Percentiles rank a stretch among this genome's conserved stretches.
Conservation (phyloP, 805 yeast genomes). For the Pichia nakasei region DNA sequence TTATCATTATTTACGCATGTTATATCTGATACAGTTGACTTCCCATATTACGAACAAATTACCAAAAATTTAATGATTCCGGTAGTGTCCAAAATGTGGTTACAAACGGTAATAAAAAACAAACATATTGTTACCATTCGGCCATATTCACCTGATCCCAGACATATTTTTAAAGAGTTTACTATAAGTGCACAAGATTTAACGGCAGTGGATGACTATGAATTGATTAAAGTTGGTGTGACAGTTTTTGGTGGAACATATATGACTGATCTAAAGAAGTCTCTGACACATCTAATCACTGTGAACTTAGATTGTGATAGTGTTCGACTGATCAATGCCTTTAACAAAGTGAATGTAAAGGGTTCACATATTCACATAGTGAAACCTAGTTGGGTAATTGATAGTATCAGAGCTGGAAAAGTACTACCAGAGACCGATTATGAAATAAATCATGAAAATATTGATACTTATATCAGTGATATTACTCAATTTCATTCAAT, state of each 20-base stretch:
- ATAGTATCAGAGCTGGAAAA: not conserved
- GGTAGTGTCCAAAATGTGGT: conserved; percentile 55
- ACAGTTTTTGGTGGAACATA: conserved; percentile 71
- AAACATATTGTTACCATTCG: conserved; percentile 41
- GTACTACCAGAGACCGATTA: conserved; percentile 31
- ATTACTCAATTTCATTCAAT: not conserved
- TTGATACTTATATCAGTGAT: not conserved
- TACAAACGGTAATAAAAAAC: conserved; percentile 36
- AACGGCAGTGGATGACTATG: conserved; percentile 41
- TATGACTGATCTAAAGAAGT: conserved; percentile 50
- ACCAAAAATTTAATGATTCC: conserved; percentile 53
- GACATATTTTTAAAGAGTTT: conserved; percentile 51
- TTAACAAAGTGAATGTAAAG: conserved; percentile 20
- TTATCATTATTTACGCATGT: conserved; percentile 33
- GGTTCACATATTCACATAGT: conserved; percentile 47
- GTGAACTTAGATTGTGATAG: conserved; percentile 44
- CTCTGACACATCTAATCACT: conserved; percentile 75
- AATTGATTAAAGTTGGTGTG: conserved; percentile 58
- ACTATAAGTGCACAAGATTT: conserved; percentile 47
- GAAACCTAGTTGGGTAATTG: conserved; percentile 62
- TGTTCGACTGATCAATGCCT: conserved; percentile 22
- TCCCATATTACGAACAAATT: conserved; percentile 36
- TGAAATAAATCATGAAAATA: not conserved
- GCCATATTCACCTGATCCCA: conserved; percentile 65
- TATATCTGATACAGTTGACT: conserved; percentile 41